Evolutionary conservation across 108 stramenopile species (phyloP).

Genomic region (Chaetoceros tenuissimus): DNA sequence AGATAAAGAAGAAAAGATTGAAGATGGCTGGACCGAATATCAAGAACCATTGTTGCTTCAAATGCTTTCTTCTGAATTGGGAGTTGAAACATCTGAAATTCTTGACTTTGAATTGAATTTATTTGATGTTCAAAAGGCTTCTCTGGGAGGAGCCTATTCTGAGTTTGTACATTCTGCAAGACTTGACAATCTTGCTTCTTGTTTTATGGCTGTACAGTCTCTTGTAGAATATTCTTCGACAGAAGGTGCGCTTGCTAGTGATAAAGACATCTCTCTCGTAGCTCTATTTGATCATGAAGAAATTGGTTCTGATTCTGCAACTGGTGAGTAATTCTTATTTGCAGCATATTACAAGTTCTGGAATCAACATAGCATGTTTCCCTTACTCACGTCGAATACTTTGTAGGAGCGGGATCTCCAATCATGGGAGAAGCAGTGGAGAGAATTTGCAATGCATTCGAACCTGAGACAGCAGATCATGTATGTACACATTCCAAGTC

Average conservation of each 20-base stretch:
- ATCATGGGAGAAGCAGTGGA: constrained; percentile 72
- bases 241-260: constrained; percentile 16
- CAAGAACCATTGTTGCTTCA: constrained; percentile 81
- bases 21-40: constrained; percentile 59
- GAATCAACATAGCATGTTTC: neutral
- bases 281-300: constrained; percentile 99
- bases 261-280: constrained; percentile 69
- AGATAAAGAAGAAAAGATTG: constrained; percentile 2
- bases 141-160: constrained; percentile 71
- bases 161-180: constrained; percentile 92
- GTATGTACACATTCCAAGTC: constrained; percentile 13
- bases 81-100: constrained; percentile 48
- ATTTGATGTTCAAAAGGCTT: constrained; percentile 86
- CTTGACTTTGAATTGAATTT: constrained; percentile 91
- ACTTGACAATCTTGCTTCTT: constrained; percentile 92
- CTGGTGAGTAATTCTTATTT: too few relatives aligned
- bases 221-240: constrained; percentile 45
- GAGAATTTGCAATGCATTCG: constrained; percentile 52
- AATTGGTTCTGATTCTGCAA: constrained; percentile 65
- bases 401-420: constrained; percentile 79
- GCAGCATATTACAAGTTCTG: too few relatives aligned
- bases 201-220: constrained; percentile 76
- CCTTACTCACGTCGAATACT: neutral
- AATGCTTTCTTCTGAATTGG: constrained; percentile 63
- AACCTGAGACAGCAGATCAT: neutral